These are phyloP conservation scores for Phaffia australis DNA, from an alignment of 768 basidiomycete genomes.

Conservation along the genomic window DNA sequence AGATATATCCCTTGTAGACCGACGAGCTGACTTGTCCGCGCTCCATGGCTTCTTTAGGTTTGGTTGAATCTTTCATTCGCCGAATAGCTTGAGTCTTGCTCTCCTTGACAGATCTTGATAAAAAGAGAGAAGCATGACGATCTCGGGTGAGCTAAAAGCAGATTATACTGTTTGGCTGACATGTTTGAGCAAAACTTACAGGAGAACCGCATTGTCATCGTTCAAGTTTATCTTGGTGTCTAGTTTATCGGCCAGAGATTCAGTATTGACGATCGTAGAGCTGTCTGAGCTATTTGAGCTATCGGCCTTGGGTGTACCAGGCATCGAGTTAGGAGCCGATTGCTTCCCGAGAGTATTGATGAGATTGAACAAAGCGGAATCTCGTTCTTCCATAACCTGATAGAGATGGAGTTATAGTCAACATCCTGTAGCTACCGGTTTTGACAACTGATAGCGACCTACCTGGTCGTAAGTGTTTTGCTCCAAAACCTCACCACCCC, in stretches of 20 bases:
- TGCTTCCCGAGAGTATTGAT: conserved; percentile 43
- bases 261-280: conserved; percentile 27
- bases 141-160: not conserved
- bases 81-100: conserved; percentile 36
- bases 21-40: conserved; percentile 65
- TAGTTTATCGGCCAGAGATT: conserved; percentile 29
- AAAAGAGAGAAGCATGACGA: not conserved
- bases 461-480: conserved; percentile 54
- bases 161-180: not conserved
- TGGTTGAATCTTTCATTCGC: conserved; percentile 37
- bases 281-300: conserved; percentile 30
- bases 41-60: conserved; percentile 51
- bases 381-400: conserved; percentile 45
- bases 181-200: conserved; percentile 4
- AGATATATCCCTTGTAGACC: conserved; percentile 68
- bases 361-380: conserved; percentile 61
- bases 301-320: conserved; percentile 26
- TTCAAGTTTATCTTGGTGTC: conserved; percentile 25
- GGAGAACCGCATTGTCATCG: not conserved
- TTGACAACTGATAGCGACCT: not conserved
- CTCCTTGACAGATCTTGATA: conserved; percentile 31
- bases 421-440: not conserved
- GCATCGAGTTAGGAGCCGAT: conserved; percentile 23
- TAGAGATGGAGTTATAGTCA: not conserved
- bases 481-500: conserved; percentile 73